Base-by-base conservation (phyloP, 2,329 filamentous ascomycete species). In the Calonectria pseudoturangicola region DNA sequence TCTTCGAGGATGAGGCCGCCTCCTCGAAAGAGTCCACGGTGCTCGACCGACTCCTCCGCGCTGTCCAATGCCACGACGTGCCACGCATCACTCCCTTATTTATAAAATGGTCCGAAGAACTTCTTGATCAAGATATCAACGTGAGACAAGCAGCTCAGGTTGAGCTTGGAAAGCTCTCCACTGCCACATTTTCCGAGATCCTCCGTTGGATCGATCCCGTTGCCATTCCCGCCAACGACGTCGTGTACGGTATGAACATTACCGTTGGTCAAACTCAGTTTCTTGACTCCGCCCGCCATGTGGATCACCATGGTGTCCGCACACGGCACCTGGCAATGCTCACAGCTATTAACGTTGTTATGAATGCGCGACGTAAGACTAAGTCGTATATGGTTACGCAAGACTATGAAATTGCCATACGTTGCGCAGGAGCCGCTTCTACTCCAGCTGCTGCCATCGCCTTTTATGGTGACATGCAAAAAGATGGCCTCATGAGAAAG, bases 161-260 rank as follows among this genome's bases (percentile, higher is more conserved):
- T 8, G 80, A 85, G 54, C 75, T 87, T 7, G 75, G 75, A 16
- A 64, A 73, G 0, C 79, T 95, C 27, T 87, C 92, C 0, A 81
- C 86, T 2, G 85, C 88, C 1, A 88, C 88, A 0, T 92, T 95
- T 78, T 90, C 91, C 1, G 91, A 93, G 74, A 88, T 93, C 12
- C 81, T 96, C 36, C 87, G 88, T 41, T 86, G 88, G 6, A 82
- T 95, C 10, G 91, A 94, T 70, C 92, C 93, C 0, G 78, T 89
- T 5, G 79, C 82, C 27, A 82, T 91, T 21, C 80, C 83, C 25
- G 82, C 88, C 15, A 80, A 90, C 25, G 92, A 93, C 79, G 80
- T 86, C 4, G 83, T 84, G 13, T 79, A 87, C 43, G 84, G 86
- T 18, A 73, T 87, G 21, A 74, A 79, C 18, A 81, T 89, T 65